phyloP scores from a whole-genome alignment of 2,329 filamentous ascomycete genomes.

The Niveomyces coronatus region DNA sequence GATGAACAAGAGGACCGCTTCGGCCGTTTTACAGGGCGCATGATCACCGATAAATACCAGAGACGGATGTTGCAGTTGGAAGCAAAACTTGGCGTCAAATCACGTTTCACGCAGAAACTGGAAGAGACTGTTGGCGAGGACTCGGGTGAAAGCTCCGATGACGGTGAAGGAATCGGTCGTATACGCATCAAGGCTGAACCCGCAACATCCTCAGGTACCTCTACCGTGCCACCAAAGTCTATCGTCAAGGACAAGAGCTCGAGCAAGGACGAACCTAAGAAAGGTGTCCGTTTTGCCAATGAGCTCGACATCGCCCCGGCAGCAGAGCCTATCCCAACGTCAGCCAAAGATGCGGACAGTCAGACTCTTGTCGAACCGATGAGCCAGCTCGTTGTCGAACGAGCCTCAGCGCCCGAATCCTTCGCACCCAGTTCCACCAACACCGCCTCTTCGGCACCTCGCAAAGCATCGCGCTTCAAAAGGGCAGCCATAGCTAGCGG shows the following conservation, averaged over 20 bases:
- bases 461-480: slow-evolving; percentile 43
- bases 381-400: slow-evolving; percentile 40
- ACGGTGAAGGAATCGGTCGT: slow-evolving; percentile 46
- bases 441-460: no score
- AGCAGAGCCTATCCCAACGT: slow-evolving; percentile 13
- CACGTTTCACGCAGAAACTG: slow-evolving; percentile 40
- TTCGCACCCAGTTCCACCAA: slow-evolving; percentile 13
- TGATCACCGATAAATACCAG: slow-evolving; percentile 65
- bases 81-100: slow-evolving; percentile 55
- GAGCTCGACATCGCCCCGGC: slow-evolving; percentile 57
- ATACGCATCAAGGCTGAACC: slow-evolving; percentile 29
- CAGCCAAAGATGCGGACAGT: slow-evolving; percentile 15
- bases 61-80: slow-evolving; percentile 80
- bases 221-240: slow-evolving; percentile 20
- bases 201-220: slow-evolving; percentile 14
- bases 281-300: slow-evolving; percentile 73
- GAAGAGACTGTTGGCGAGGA: slow-evolving; percentile 32
- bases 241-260: slow-evolving; percentile 22
- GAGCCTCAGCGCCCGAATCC: slow-evolving; percentile 19
- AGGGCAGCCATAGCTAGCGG: slow-evolving; percentile 20
- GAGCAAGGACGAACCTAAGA: slow-evolving; percentile 32
- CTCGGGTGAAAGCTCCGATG: slow-evolving; percentile 25
- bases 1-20: slow-evolving; percentile 67
- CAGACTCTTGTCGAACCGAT: slow-evolving; percentile 35
- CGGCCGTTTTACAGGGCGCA: slow-evolving; percentile 58